Evolutionary conservation across 495 filamentous ascomycete species (phyloP).

Genomic region (Coniosporium apollinis): DNA sequence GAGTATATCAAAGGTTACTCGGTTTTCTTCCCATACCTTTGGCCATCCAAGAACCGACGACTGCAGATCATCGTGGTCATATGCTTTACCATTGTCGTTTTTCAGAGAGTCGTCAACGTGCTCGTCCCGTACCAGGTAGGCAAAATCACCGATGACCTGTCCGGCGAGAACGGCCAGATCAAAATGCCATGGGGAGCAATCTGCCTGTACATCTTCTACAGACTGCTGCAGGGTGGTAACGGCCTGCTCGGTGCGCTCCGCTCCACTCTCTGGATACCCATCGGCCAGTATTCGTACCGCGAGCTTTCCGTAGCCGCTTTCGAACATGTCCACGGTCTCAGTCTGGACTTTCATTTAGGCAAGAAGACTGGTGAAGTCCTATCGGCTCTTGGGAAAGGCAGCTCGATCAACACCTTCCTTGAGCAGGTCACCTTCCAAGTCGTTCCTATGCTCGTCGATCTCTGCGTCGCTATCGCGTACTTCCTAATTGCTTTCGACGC

Average conservation of each 20-base stretch:
- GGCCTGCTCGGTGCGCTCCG: slow-evolving; percentile 71
- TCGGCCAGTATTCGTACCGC: slow-evolving; percentile 90
- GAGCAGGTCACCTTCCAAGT: slow-evolving; percentile 93
- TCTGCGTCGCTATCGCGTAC: slow-evolving; percentile 71
- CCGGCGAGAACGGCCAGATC: slow-evolving; percentile 29
- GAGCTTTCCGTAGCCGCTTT: slow-evolving; percentile 88
- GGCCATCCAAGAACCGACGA: slow-evolving; percentile 59
- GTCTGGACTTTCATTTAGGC: slow-evolving; percentile 87
- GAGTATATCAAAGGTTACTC: slow-evolving; percentile 81
- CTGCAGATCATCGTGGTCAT: slow-evolving; percentile 62
- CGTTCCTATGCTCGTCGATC: slow-evolving; percentile 83
- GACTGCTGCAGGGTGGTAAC: slow-evolving; percentile 74
- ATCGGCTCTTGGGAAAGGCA: slow-evolving; percentile 87
- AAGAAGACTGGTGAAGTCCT: slow-evolving; percentile 95
- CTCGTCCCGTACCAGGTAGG: slow-evolving; percentile 64
- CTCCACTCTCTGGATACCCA: slow-evolving; percentile 81
- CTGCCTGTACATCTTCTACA: slow-evolving; percentile 59
- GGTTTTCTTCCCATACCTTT: slow-evolving; percentile 85
- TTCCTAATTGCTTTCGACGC: slow-evolving; percentile 68
- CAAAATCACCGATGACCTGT: slow-evolving; percentile 50
- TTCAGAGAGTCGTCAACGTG: slow-evolving; percentile 67
- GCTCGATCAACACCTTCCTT: slow-evolving; percentile 89
- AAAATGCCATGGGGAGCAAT: slow-evolving; percentile 54
- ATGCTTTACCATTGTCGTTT: slow-evolving; percentile 59
- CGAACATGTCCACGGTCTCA: slow-evolving; percentile 89